phyloP scores from a whole-genome alignment of 805 yeast genomes.

The Hanseniaspora clermontiae region DNA sequence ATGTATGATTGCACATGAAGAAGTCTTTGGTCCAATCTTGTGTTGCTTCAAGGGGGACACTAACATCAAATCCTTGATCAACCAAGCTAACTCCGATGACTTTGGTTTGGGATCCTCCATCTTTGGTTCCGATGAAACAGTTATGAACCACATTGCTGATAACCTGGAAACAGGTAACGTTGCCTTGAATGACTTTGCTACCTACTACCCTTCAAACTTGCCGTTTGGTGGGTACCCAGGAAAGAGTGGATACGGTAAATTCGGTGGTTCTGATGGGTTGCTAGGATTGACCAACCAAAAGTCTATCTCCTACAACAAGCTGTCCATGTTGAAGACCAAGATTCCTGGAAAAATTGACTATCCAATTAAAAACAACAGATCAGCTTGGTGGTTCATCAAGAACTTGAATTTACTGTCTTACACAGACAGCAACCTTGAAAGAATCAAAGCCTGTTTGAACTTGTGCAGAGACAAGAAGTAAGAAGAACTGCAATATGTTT shows the following conservation, averaged over 20 bases:
- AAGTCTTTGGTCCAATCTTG: conserved; percentile 88
- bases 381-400: conserved; percentile 80
- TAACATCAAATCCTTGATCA: conserved; percentile 52
- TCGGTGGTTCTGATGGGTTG: conserved; percentile 95
- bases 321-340: conserved; percentile 62
- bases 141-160: conserved; percentile 52
- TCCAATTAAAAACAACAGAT: conserved; percentile 68
- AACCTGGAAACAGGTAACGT: conserved; percentile 73
- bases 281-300: conserved; percentile 80
- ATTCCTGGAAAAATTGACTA: conserved; percentile 87
- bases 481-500: not conserved
- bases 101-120: conserved; percentile 90
- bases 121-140: conserved; percentile 52
- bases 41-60: conserved; percentile 58
- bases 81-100: conserved; percentile 67
- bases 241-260: conserved; percentile 84
- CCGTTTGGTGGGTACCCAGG: conserved; percentile 94
- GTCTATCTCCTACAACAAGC: conserved; percentile 73
- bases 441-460: conserved; percentile 41
- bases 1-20: conserved; percentile 75
- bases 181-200: conserved; percentile 95
- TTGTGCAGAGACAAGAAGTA: conserved; percentile 36
- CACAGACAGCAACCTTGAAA: conserved; percentile 59
- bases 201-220: conserved; percentile 85
- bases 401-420: conserved; percentile 78